Base-by-base conservation (phyloP, 139 green algal species). In the Spirogloea muscicola region DNA sequence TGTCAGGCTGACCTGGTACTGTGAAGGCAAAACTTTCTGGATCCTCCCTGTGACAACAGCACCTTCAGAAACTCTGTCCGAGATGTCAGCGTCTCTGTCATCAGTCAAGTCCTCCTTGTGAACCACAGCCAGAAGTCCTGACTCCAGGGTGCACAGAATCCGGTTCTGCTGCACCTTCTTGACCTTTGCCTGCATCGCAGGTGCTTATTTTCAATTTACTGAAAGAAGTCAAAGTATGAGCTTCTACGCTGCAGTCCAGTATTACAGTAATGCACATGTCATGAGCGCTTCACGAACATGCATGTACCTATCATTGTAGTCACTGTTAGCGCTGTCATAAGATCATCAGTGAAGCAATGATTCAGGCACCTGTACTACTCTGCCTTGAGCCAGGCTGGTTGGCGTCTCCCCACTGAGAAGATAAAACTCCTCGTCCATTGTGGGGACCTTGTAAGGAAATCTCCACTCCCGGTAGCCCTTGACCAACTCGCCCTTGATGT, bases 401-500 rank as follows among this genome's bases (percentile, higher is more conserved):
- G 64, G 49, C 0, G 65, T 62, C 63, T 80, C 72, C 5, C 72
- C 72, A 21, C 33, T 78, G 42, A 80, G 72, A 39, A 80, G 52
- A 33, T 29, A 73, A 27, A 80, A 80, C 48, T 77, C 36, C 43
- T 74, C 64, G 49, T 80, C 72, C 34, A 46, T 21, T 16, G 46
- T 69, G 13, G 42, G 72, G 21, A 16, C 25, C 10, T 70, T 25
- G 31, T 78, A 80, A 37, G 69, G 61, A 0, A 48, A 16, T 0
- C 72, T 48, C 63, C 72, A 80, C 62, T 80, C 72, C 0, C 34
- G 36, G 34, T 65, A 80, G 2, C 63, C 63, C 21, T 41, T 21
- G 62, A 80, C 66, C 5, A 80, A 63, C 72, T 80, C 72, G 0
- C 48, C 34, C 31, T 74, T 75, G 7, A 79, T 78, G 39, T 61